These are phyloP conservation scores for Vigna nakashimae DNA, from an alignment of 306 rosid species.

Conservation along the genomic window DNA sequence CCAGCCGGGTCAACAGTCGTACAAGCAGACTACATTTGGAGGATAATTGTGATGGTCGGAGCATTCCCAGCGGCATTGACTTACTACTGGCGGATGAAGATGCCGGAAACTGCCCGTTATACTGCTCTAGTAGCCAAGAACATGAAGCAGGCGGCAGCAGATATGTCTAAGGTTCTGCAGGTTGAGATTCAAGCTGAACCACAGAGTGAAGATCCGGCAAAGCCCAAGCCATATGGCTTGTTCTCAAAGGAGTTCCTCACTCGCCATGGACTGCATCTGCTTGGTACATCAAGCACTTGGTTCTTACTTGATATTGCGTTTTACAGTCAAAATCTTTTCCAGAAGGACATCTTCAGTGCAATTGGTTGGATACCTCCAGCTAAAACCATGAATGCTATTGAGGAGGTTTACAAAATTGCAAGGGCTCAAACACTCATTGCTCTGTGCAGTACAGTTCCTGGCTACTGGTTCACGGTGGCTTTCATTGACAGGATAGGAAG, in stretches of 20 bases:
- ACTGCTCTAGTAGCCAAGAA: constrained; percentile 83
- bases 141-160: constrained; percentile 61
- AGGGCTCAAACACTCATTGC: constrained; percentile 91
- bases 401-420: constrained; percentile 74
- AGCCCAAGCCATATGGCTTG: constrained; percentile 57
- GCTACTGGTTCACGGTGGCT: constrained; percentile 91
- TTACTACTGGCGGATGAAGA: constrained; percentile 74
- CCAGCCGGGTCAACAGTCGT: constrained; percentile 66
- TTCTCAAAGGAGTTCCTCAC: constrained; percentile 59
- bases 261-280: constrained; percentile 79
- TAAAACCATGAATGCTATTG: constrained; percentile 77
- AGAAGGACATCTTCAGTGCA: constrained; percentile 83
- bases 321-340: constrained; percentile 48
- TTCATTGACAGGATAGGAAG: constrained; percentile 78
- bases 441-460: constrained; percentile 77
- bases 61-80: constrained; percentile 79
- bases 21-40: constrained; percentile 79
- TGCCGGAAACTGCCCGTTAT: constrained; percentile 90
- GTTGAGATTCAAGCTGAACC: constrained; percentile 66
- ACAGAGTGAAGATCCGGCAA: constrained; percentile 16
- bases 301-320: constrained; percentile 76
- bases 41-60: constrained; percentile 76
- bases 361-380: constrained; percentile 87
- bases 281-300: constrained; percentile 84
- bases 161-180: constrained; percentile 80